Conservation (phyloP, 2,329 filamentous ascomycete species). For the Botryosphaeria dothidea region DNA sequence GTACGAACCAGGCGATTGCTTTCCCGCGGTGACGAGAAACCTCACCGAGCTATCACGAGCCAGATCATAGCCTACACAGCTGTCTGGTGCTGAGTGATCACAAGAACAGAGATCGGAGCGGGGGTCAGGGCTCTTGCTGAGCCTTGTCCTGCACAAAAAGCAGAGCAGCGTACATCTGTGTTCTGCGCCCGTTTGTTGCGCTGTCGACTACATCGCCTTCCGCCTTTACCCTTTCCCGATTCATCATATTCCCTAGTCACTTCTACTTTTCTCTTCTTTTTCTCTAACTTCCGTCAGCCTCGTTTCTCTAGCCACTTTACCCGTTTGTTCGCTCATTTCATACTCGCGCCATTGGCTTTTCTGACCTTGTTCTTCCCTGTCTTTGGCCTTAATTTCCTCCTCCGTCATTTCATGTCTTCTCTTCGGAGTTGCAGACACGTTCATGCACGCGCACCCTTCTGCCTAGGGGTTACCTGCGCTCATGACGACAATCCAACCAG, state of each 20-base stretch:
- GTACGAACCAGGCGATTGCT: not conserved
- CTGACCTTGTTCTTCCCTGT: not conserved
- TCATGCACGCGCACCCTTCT: not conserved
- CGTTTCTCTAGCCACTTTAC: not conserved
- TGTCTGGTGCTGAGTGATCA: not conserved
- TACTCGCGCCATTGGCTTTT: not conserved
- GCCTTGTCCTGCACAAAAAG: not conserved
- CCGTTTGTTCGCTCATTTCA: not conserved
- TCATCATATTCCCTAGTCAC: not conserved
- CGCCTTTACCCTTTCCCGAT: no score
- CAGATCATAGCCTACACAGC: not conserved
- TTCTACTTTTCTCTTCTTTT: not conserved
- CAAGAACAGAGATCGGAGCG: conserved; percentile 20
- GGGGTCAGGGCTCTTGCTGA: not conserved
- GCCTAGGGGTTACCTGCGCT: not conserved
- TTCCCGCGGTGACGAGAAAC: conserved; percentile 12
- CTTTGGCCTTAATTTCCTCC: not conserved
- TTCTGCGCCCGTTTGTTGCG: not conserved
- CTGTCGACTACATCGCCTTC: not conserved
- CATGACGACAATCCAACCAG: not conserved
- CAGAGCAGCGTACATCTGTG: not conserved
- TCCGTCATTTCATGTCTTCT: not conserved
- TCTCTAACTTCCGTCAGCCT: not conserved
- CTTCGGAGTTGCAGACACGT: not conserved
- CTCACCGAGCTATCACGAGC: conserved; percentile 19